phyloP scores from a whole-genome alignment of 2,329 filamentous ascomycete genomes.

The Botrytis sinoallii region DNA sequence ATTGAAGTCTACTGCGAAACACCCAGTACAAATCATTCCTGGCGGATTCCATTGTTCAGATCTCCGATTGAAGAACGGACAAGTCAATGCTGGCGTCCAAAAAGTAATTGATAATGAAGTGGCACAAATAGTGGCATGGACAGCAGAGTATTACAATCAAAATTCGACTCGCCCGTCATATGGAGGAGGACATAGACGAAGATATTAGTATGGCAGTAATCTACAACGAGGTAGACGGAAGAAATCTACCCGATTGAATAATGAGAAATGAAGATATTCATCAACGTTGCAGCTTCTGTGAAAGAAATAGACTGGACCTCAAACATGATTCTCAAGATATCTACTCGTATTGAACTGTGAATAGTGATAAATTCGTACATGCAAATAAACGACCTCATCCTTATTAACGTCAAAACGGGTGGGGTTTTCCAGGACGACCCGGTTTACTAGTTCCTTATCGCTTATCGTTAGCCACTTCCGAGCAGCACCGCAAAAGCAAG shows the following conservation, averaged over 20 bases:
- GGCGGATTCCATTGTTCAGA: constrained; percentile 56
- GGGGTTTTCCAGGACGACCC: background rate
- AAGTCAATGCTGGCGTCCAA: constrained; percentile 46
- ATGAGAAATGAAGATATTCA: background rate
- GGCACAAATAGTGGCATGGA: constrained; percentile 52
- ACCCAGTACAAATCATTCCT: constrained; percentile 52
- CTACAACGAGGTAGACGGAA: background rate
- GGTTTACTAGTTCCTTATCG: background rate
- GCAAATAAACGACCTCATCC: background rate
- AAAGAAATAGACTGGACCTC: background rate
- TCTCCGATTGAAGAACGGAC: constrained; percentile 46
- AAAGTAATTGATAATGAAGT: constrained; percentile 50
- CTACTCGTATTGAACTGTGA: background rate
- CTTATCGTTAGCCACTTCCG: constrained; percentile 13
- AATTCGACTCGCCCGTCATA: background rate
- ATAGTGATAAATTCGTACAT: background rate
- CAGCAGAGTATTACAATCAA: constrained; percentile 44
- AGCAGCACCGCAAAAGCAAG: constrained; percentile 7
- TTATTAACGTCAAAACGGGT: background rate
- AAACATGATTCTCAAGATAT: background rate
- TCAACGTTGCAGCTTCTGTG: background rate
- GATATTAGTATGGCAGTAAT: constrained; percentile 8
- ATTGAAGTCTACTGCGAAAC: constrained; percentile 44
- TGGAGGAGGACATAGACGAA: background rate
- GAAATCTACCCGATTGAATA: background rate